Evolutionary conservation across 106 monocot genomes (phyloP), one percentile per base, ranked within the genome.

Genomic region (Acanthochlamys bracteata): DNA sequence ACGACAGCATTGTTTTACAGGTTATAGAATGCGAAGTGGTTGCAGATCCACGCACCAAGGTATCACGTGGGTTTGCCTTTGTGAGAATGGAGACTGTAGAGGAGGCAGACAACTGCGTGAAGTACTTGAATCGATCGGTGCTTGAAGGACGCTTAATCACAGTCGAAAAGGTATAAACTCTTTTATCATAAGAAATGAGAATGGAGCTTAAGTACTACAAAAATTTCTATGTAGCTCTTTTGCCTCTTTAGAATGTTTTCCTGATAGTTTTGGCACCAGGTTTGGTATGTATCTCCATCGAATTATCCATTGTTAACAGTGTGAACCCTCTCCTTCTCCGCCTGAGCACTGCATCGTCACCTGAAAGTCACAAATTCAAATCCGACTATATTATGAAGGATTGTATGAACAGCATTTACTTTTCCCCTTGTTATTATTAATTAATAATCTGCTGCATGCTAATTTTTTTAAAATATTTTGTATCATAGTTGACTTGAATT

Each of bases 41-140:
- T 20, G 11, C 66, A 39, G 89, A 93, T 74, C 93, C 93, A 47
- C 83, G 75, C 16, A 76, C 93, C 42, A 93, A 66, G 41, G 93
- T 85, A 69, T 89, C 89, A 59, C 83, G 93, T 83, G 89, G 89
- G 21, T 93, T 93, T 83, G 93, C 69, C 15, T 89, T 89, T 76
- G 89, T 89, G 20, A 89, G 84, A 14, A 93, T 89, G 93, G 89
- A 78, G 39, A 70, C 85, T 25, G 53, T 76, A 11, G 75, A 85
- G 17, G 89, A 81, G 72, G 89, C 89, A 51, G 53, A 81, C 14
- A 80, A 75, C 17, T 93, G 93, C 59, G 55, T 89, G 33, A 93
- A 80, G 49, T 75, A 83, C 65, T 66, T 93, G 21, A 57, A 89
- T 65, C 83, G 74, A 66, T 80, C 93, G 66, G 89, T 86, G 46